phyloP scores from a whole-genome alignment of 139 green algal species.

The Dunaliella primolecta region DNA sequence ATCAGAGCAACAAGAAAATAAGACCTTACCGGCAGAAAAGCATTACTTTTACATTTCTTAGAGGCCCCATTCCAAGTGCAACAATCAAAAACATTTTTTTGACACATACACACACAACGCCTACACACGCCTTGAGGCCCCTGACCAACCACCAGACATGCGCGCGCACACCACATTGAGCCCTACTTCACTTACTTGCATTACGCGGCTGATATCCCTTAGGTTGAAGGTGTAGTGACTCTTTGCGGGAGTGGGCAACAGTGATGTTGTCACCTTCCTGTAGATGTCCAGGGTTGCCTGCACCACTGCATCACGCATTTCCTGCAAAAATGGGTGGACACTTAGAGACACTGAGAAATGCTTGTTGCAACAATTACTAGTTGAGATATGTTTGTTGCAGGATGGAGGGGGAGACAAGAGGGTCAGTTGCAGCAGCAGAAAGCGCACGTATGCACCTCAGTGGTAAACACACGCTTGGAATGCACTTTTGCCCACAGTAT shows the following conservation, averaged over 20 bases:
- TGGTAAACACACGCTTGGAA: too few species aligned
- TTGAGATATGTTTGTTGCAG: too few species aligned
- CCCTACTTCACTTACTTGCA: constrained; percentile 71
- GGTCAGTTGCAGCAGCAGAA: too few species aligned
- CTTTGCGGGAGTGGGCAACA: constrained; percentile 82
- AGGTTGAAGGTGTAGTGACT: constrained; percentile 92
- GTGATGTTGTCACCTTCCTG: constrained; percentile 34
- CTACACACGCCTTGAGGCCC: background rate
- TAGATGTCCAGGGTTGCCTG: constrained; percentile 51
- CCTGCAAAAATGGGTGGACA: too few species aligned
- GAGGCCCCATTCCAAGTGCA: background rate
- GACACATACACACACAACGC: background rate
- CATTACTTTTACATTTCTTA: background rate
- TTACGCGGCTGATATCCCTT: constrained; percentile 74
- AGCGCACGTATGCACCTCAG: too few species aligned
- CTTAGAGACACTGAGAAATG: too few species aligned
- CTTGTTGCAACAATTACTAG: too few species aligned
- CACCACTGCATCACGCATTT: constrained; percentile 38
- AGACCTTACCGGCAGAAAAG: background rate
- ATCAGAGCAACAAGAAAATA: background rate
- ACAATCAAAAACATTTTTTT: background rate
- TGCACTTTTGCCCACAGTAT: too few species aligned
- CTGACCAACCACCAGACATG: background rate
- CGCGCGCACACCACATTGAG: too few species aligned
- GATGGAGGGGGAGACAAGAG: too few species aligned